Base-by-base conservation (phyloP, 2,329 filamentous ascomycete species). In the Pyrenophora graminea region DNA sequence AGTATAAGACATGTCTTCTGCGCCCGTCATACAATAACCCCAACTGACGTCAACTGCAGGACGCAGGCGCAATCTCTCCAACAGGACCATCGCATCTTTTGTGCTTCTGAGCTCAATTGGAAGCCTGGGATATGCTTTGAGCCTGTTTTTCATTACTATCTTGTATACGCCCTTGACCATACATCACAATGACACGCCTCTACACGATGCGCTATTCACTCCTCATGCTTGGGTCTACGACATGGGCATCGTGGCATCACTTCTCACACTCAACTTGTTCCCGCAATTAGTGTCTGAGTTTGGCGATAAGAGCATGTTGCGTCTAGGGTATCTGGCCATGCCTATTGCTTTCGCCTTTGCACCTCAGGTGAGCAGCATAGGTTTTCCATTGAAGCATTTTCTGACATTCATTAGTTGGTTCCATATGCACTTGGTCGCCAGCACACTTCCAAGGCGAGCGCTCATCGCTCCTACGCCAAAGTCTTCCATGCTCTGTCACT, bases 91-190 rank as follows among this genome's bases (percentile, higher is more conserved):
- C 1, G 80, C 81, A 67, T 78, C 81, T 2, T 87, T 85, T 58
- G 76, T 86, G 51, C 67, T 79, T 12, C 70, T 88, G n/a, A 80
- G 80, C 13, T 83, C 86, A 45, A 73, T 84, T 4, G 79, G 85
- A 45, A 83, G 79, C 48, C 71, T 88, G 9, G 84, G 82, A 0
- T 86, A 82, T 59, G 82, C 84, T 2, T 80, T 85, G 68, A 86
- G 84, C 58, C 70, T 88, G 25, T 88, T 88, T 72, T 85, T 82
- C 62, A 63, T 86, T 8, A 79, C 81, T 6, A 72, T 86, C 23
- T 72, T 85, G 8, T 76, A 85, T 21, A 84, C 80, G 0, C 82
- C 83, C 1, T 66, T 79, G 4, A 79, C 82, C 1, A 53, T 82
- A 45, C 71, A 63, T 66, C 64, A 49, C 45, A 62, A 51, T 17